Conservation (phyloP, 2,329 filamentous ascomycete genomes). For the Plectosphaerella sp. region DNA sequence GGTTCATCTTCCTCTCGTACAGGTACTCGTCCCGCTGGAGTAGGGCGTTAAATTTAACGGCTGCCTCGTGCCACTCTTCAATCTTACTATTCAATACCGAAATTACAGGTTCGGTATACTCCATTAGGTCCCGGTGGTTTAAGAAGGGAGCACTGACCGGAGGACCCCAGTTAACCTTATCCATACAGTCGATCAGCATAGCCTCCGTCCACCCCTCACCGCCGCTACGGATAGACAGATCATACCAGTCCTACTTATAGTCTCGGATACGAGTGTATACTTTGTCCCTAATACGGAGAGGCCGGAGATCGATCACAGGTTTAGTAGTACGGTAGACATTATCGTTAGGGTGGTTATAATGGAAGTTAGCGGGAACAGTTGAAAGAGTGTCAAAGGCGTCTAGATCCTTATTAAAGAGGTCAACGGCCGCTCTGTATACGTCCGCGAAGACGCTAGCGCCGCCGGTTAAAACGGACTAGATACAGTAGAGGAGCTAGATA, state of each 20-base stretch:
- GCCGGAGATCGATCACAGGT: conserved; percentile 2
- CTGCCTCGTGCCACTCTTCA: conserved; percentile 4
- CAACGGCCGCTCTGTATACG: conserved; percentile 1
- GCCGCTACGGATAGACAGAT: not conserved
- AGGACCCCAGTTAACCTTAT: conserved; percentile 4
- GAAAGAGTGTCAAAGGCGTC: conserved; percentile 4
- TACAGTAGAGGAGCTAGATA: conserved; percentile 3
- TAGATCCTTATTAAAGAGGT: conserved; percentile 1
- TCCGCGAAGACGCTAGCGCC: conserved; percentile 5
- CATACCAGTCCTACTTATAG: not conserved
- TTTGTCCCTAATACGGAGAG: conserved; percentile 1
- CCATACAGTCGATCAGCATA: conserved; percentile 1
- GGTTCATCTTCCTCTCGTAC: conserved; percentile 3
- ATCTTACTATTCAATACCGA: not conserved
- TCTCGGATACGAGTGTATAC: not conserved
- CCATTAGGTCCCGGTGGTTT: not conserved
- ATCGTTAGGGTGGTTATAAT: conserved; percentile 3
- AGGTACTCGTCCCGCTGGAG: conserved; percentile 2
- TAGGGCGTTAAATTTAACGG: conserved; percentile 1
- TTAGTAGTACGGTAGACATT: conserved; percentile 4
- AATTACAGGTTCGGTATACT: not conserved
- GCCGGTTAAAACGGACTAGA: conserved; percentile 1
- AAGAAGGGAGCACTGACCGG: conserved; percentile 4
- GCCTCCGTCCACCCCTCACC: not conserved
- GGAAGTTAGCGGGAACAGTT: conserved; percentile 3